Percentiles rank a stretch among this genome's conserved stretches.
Evolutionary conservation across 2,329 filamentous ascomycete species (phyloP).

Genomic region (Tolypocladium inflatum): DNA sequence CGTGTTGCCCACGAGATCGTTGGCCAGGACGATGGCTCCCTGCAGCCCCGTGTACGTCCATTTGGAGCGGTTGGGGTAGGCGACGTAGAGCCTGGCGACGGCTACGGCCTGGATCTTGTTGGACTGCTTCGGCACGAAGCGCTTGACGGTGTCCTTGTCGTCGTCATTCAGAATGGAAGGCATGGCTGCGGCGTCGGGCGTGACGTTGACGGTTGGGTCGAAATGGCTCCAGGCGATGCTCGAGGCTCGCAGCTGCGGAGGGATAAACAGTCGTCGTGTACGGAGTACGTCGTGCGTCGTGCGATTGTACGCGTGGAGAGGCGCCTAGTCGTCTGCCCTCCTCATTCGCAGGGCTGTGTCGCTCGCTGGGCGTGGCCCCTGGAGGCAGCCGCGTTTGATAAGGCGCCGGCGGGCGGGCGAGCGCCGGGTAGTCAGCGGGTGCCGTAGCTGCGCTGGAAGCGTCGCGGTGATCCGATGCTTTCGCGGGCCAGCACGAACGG

Average conservation of each 20-base stretch:
- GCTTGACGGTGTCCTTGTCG: conserved; percentile 94
- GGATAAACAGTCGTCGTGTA: not conserved
- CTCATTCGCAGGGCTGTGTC: not conserved
- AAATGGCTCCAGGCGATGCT: not conserved
- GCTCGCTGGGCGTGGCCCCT: conserved; percentile 2
- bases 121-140: conserved; percentile 81
- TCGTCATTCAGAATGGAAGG: conserved; percentile 72
- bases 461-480: not conserved
- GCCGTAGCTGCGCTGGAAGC: not conserved
- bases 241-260: not conserved
- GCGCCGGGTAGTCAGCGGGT: not conserved
- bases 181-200: conserved; percentile 27
- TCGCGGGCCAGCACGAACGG: not conserved
- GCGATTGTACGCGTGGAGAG: not conserved
- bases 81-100: conserved; percentile 87
- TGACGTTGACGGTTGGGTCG: not conserved
- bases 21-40: conserved; percentile 81
- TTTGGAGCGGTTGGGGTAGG: conserved; percentile 73
- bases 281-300: not conserved
- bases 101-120: conserved; percentile 98
- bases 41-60: conserved; percentile 95
- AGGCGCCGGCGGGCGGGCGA: not conserved
- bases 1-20: conserved; percentile 89
- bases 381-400: conserved; percentile 4
- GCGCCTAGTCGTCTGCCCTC: not conserved